Evolutionary conservation across 1,139 yeast species (phyloP).

Genomic region (Wickerhamiella infanticola): DNA sequence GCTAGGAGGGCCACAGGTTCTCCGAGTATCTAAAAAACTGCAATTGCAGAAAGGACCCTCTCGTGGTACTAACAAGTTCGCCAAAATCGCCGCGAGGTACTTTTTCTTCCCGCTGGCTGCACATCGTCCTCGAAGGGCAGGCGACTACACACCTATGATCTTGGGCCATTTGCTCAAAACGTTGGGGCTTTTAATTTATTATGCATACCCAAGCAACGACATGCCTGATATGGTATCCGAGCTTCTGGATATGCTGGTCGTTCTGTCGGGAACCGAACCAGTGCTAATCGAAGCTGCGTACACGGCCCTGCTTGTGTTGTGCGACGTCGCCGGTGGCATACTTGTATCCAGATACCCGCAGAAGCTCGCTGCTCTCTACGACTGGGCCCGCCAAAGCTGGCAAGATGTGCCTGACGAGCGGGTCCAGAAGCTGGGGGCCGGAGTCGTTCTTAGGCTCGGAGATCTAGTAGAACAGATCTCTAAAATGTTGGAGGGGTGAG

Average conservation of each 20-base stretch:
- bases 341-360: conserved; percentile 23
- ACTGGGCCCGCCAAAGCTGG: conserved; percentile 33
- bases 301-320: conserved; percentile 33
- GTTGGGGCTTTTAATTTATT: conserved; percentile 37
- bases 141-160: conserved; percentile 27
- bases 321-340: conserved; percentile 32
- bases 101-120: conserved; percentile 43
- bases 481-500: conserved; percentile 7
- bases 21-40: conserved; percentile 35
- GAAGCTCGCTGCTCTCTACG: conserved; percentile 25
- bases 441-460: conserved; percentile 30
- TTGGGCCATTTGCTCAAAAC: conserved; percentile 47
- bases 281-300: conserved; percentile 31
- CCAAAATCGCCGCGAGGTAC: conserved; percentile 31
- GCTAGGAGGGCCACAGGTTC: conserved; percentile 32
- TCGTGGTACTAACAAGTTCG: conserved; percentile 24
- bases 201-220: conserved; percentile 41
- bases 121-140: conserved; percentile 34
- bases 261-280: conserved; percentile 13
- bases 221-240: conserved; percentile 45
- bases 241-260: conserved; percentile 28
- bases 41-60: conserved; percentile 11
- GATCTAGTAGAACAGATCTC: conserved; percentile 21
- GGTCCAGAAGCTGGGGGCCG: conserved; percentile 36
- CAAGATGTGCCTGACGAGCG: conserved; percentile 32